These are phyloP conservation scores for Venturia nashicola DNA, from an alignment of 2,329 filamentous ascomycete species.

Conservation along the genomic window DNA sequence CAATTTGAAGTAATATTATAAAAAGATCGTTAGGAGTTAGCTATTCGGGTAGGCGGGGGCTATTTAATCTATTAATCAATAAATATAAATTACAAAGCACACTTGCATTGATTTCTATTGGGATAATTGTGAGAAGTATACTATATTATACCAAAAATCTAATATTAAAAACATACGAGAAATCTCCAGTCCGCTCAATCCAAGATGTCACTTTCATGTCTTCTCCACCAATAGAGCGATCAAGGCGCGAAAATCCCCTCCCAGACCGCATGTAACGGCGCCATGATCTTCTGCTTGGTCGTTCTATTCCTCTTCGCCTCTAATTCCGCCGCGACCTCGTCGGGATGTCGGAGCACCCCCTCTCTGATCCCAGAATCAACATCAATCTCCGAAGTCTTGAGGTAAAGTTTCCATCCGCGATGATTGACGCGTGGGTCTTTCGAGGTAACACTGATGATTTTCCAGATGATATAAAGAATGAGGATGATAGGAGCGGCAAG, in stretches of 20 bases:
- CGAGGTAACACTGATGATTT: conserved; percentile 17
- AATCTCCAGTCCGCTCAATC: too few relatives aligned
- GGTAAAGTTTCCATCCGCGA: conserved; percentile 15
- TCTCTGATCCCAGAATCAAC: conserved; percentile 20
- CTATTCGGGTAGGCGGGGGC: too few relatives aligned
- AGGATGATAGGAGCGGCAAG: conserved; percentile 34
- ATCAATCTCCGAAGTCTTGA: conserved; percentile 21
- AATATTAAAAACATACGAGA: too few relatives aligned
- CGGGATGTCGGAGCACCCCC: background rate
- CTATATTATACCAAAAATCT: too few relatives aligned
- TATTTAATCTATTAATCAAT: too few relatives aligned
- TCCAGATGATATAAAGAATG: conserved; percentile 30
- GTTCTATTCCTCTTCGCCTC: background rate
- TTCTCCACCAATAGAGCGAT: background rate
- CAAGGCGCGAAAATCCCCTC: background rate
- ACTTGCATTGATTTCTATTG: too few relatives aligned
- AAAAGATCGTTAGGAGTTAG: too few relatives aligned
- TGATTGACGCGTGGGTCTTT: conserved; percentile 9
- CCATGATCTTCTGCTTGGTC: background rate
- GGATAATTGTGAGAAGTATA: too few relatives aligned
- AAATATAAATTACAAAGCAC: too few relatives aligned
- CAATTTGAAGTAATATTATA: too few relatives aligned
- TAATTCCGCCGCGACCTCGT: background rate
- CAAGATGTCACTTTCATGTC: too few relatives aligned
- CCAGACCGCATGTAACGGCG: background rate